These are phyloP conservation scores for Acidiella bohemica DNA, from an alignment of 495 filamentous ascomycete species.

Conservation along the genomic window DNA sequence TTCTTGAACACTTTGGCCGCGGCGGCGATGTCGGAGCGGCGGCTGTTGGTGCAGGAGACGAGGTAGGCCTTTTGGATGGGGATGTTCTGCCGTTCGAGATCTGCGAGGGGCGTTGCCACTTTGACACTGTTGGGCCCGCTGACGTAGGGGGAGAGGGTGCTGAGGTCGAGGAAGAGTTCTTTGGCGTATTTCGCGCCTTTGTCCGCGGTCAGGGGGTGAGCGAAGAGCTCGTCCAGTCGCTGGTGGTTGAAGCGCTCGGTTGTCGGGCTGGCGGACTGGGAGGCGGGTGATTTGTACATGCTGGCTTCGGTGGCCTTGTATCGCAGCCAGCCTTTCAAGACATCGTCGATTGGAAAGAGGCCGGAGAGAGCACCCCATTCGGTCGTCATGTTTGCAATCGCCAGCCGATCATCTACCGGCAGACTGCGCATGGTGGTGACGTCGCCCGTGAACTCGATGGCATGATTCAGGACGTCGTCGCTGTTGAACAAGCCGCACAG, in stretches of 20 bases:
- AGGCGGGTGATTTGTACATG: slow-evolving; percentile 35
- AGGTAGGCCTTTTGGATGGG: slow-evolving; percentile 76
- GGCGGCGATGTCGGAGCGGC: slow-evolving; percentile 67
- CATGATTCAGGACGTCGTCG: slow-evolving; percentile 86
- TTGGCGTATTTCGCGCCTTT: slow-evolving; percentile 73
- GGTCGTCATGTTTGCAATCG: slow-evolving; percentile 90
- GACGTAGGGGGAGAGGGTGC: slow-evolving; percentile 73
- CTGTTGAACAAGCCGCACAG: slow-evolving; percentile 78
- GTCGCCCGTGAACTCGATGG: slow-evolving; percentile 76
- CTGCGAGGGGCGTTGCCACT: slow-evolving; percentile 58
- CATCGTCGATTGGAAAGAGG: slow-evolving; percentile 70
- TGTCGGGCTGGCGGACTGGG: slow-evolving; percentile 26
- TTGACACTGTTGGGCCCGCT: slow-evolving; percentile 91
- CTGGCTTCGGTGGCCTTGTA: slow-evolving; percentile 60
- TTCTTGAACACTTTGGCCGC: slow-evolving; percentile 82
- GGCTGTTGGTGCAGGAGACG: slow-evolving; percentile 80
- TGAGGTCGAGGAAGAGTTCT: slow-evolving; percentile 60
- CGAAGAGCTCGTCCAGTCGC: slow-evolving; percentile 57
- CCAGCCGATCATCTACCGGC: slow-evolving; percentile 61
- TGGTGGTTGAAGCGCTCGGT: slow-evolving; percentile 49
- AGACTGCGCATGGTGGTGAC: slow-evolving; percentile 65
- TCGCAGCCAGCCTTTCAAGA: slow-evolving; percentile 62
- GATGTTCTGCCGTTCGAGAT: slow-evolving; percentile 62
- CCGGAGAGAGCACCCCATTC: slow-evolving; percentile 83
- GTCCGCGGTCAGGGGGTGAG: slow-evolving; percentile 55